Conservation (phyloP, 768 basidiomycete genomes). For the Tephrocybe sp. region DNA sequence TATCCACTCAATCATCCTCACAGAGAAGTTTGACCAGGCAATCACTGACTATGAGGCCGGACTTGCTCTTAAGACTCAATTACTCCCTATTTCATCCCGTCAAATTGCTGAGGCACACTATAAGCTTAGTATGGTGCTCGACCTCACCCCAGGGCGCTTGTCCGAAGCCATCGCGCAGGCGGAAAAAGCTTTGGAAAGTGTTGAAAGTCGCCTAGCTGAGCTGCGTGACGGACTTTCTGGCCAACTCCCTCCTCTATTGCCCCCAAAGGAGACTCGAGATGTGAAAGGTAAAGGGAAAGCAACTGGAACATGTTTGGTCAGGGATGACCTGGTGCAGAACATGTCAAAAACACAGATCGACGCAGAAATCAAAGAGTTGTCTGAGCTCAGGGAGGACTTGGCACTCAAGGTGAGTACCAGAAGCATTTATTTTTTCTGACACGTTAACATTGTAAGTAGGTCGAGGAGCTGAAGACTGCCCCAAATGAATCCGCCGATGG, state of each 20-base stretch:
- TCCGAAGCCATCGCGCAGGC: conserved; percentile 81
- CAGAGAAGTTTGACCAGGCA: conserved; percentile 96
- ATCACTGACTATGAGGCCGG: conserved; percentile 83
- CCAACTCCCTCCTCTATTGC: conserved; percentile 30
- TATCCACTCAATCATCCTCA: conserved; percentile 5
- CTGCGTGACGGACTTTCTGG: conserved; percentile 47
- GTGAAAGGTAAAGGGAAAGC: conserved; percentile 74
- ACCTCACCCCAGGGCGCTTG: conserved; percentile 82
- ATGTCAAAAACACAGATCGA: conserved; percentile 76
- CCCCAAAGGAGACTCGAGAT: conserved; percentile 34
- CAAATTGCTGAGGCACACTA: conserved; percentile 94
- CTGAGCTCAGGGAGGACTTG: conserved; percentile 74
- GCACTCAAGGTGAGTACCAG: conserved; percentile 65
- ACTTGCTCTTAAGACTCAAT: conserved; percentile 63
- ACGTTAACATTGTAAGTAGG: conserved; percentile 41
- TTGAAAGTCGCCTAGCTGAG: conserved; percentile 65
- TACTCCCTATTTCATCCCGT: conserved; percentile 85
- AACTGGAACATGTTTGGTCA: conserved; percentile 37
- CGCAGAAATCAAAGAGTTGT: conserved; percentile 75
- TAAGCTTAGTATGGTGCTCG: conserved; percentile 90
- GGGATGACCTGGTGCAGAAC: conserved; percentile 55
- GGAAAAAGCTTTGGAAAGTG: conserved; percentile 75
- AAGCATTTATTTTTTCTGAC: not conserved
- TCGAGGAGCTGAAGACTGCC: conserved; percentile 85
- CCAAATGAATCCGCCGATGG: conserved; percentile 55